Conservation (phyloP, 2,329 filamentous ascomycete species). For the Pseudopithomyces chartarum region DNA sequence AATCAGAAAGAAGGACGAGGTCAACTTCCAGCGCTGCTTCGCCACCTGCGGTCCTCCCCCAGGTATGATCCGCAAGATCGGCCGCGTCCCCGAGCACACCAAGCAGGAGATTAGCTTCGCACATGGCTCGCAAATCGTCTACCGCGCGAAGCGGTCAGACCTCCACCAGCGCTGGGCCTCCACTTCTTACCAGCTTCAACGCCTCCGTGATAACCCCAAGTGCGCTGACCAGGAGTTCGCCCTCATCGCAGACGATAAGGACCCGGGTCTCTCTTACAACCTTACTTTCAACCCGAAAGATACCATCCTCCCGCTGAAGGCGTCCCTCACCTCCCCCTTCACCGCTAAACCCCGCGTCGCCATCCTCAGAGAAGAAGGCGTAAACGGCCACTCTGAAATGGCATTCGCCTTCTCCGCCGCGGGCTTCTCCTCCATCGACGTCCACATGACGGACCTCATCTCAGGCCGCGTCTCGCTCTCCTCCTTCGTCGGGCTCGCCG, state of each 20-base stretch:
- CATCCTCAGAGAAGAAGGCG: constrained; percentile 92
- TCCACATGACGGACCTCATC: constrained; percentile 94
- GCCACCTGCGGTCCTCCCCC: constrained; percentile 84
- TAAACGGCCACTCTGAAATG: constrained; percentile 97
- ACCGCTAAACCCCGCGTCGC: constrained; percentile 76
- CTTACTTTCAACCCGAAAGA: constrained; percentile 81
- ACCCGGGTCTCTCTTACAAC: constrained; percentile 85
- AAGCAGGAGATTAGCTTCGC: constrained; percentile 81
- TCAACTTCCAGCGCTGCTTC: constrained; percentile 85
- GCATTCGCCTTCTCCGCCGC: constrained; percentile 92
- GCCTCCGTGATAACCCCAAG: constrained; percentile 81
- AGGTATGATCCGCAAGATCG: constrained; percentile 83
- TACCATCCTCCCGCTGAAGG: constrained; percentile 71
- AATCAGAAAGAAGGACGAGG: constrained; percentile 82
- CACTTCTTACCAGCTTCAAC: constrained; percentile 91
- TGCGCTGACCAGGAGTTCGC: constrained; percentile 85
- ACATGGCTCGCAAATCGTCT: constrained; percentile 70
- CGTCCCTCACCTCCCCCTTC: constrained; percentile 65
- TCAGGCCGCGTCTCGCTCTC: constrained; percentile 78
- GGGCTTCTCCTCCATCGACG: constrained; percentile 88
- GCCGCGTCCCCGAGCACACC: constrained; percentile 68
- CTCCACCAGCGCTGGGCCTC: constrained; percentile 88
- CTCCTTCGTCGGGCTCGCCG: constrained; percentile 85
- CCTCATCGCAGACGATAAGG: constrained; percentile 72
- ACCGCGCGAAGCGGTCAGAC: constrained; percentile 69